A percentile compares a stretch with the other conserved stretches of the same genome.
These are phyloP conservation scores for Pleomassaria siparia DNA, from an alignment of 2,329 filamentous ascomycete genomes.

Conservation along the genomic window DNA sequence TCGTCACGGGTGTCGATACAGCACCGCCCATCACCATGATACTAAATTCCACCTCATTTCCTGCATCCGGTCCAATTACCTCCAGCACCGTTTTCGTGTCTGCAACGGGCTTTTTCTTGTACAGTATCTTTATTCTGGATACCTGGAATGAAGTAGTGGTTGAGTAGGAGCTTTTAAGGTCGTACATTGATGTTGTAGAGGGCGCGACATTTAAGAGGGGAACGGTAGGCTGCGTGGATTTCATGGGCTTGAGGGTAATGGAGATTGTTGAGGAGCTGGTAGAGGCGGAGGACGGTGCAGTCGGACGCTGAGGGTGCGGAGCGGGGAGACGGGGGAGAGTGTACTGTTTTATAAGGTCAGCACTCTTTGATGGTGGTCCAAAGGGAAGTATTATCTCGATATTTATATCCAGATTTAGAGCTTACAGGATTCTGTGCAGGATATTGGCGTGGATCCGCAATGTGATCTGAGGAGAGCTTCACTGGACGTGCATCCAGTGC, in stretches of 20 bases:
- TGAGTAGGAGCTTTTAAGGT: constrained; percentile 73
- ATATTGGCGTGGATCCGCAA: constrained; percentile 80
- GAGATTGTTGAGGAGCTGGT: constrained; percentile 41
- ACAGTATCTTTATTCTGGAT: constrained; percentile 81
- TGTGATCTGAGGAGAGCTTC: constrained; percentile 86
- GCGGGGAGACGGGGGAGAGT: constrained; percentile 69
- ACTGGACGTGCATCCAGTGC: constrained; percentile 75
- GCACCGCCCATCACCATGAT: constrained; percentile 80
- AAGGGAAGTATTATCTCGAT: too few species aligned
- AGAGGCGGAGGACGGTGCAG: constrained; percentile 47
- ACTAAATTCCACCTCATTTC: constrained; percentile 70
- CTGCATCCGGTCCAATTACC: constrained; percentile 60
- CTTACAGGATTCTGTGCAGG: constrained; percentile 75
- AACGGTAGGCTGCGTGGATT: constrained; percentile 63
- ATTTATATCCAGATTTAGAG: too few species aligned
- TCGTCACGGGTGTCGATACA: constrained; percentile 47
- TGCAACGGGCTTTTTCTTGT: constrained; percentile 80
- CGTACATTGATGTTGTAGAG: constrained; percentile 71
- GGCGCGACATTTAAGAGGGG: constrained; percentile 62
- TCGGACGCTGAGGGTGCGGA: constrained; percentile 52
- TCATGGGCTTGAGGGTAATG: constrained; percentile 72
- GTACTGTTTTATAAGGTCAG: constrained; percentile 64
- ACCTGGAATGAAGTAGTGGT: constrained; percentile 58
- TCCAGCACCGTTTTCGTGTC: constrained; percentile 80
- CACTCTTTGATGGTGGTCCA: too few species aligned